Evolutionary conservation across 75 land plant species (phyloP), one percentile per base, ranked within the genome.

Genomic region (Sequoiadendron giganteum): DNA sequence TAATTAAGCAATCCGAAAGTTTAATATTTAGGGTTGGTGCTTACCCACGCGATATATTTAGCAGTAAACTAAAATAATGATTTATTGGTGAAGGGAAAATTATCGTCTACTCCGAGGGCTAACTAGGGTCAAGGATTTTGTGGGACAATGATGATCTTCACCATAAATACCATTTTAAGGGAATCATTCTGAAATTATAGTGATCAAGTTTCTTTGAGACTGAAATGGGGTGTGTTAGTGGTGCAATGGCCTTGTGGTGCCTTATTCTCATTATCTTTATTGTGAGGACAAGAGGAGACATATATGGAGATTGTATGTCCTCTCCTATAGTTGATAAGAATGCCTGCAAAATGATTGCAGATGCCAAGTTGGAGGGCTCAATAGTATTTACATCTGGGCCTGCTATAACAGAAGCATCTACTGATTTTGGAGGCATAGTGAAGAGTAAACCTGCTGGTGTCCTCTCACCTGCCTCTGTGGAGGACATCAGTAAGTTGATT

Each of bases 381-480:
- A 80, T 80, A 43, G 28, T 18, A 2, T 80, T 80, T 39, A 21
- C 25, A 21, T 32, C 34, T 34, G 48, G 83, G 8, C n/a, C 43
- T 80, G 43, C 48, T 21, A 80, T 80, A 80, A 42, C 43, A 80
- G 21, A 80, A 42, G 90, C 91, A 52, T 88, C 90, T 8, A 85
- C 36, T 40, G 99, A 97, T 85, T 97, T 97, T 88, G 99, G 99
- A 61, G 95, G 95, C 40, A 45, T 95, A 47, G 73, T 48, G 10
- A 87, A 90, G 10, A 18, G 70, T 14, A 68, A 40, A 15, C 93
- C 97, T 3, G 65, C 89, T 32, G 96, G 92, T 14, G 85, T 96
- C 72, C 84, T 93, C 80, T 85, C 61, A 15, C 97, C 96, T 5
- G n/a, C 90, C 2, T 81, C 87, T 65, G 70, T 86, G n/a, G 93